Evolutionary conservation across 1,284 basidiomycete genomes (phyloP), one percentile per base, ranked within the genome.

Genomic region (Trichosporon asahii): DNA sequence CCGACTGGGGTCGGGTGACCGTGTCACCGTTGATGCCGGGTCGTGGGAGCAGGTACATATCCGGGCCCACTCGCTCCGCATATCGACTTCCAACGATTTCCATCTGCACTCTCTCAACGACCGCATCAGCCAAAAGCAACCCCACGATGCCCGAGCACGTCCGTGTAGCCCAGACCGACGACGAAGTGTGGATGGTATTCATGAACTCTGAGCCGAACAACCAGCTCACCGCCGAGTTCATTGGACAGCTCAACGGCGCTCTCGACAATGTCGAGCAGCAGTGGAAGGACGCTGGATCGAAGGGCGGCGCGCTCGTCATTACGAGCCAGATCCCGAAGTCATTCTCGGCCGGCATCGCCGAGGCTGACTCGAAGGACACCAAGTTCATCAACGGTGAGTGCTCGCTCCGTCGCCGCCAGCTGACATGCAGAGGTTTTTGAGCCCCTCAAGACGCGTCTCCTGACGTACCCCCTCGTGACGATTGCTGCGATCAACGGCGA

Each of bases 401-500:
- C 31, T n/a, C n/a, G n/a, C n/a, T n/a, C n/a, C n/a, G n/a, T n/a
- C 11, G 11, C n/a, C 9, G 6, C 27, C 2, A 7, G 21, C 8
- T 33, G 9, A 23, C 31, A 23, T 0, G 7, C 75, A 80, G 85
- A 83, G 35, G 67, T 82, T 49, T 83, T 78, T 67, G 79, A 80
- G 65, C 80, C 81, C 3, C 75, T 82, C 55, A 73, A 77, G 49
- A 75, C 74, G 65, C 71, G 78, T 35, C 72, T 84, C 8, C 74
- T 85, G 65, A 82, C 83, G 2, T 85, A 85, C 75, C 84, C 84
- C 6, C 77, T 86, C 66, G 76, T 85, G 35, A 92, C 90, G 6
- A 87, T 97, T 72, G 92, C 93, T 33, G 92, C 93, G 2, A 89
- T 97, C 77, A 95, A 95, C 77, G 95, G 95, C 0, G 95, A 97